Base-by-base conservation (phyloP, 345 rosid species). In the Acer campestre region DNA sequence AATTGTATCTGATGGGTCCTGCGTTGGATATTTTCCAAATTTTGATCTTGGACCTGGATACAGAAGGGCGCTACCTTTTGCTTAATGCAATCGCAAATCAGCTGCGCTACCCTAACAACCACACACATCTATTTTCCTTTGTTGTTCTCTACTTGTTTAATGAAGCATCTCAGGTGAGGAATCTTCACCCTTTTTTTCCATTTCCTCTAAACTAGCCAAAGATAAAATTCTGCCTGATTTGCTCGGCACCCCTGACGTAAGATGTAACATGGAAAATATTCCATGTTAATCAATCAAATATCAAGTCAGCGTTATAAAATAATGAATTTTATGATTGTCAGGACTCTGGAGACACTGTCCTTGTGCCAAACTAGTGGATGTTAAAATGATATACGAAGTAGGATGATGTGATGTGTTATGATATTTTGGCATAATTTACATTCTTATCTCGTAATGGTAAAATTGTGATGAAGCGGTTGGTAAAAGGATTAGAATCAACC, bases 71-170 rank as follows among this genome's bases (percentile, higher is more conserved):
- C 78, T 83, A 85, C 76, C 84, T 80, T 27, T 74, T 85, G 73
- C 79, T 85, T 7, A 83, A 85, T 79, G 88, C 84, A 31, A 71
- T 83, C n/a, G 83, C 83, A 3, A 83, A 85, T 55, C 86, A 85
- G 70, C 84, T 85, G 46, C 86, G 88, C 56, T 79, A 85, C 73
- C 86, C 88, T 7, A 85, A 75, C 66, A 85, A 79, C 74, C 88
- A 83, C 53, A 85, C 83, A 4, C 84, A 85, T 66, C 76, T 76
- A 46, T 78, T 80, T 74, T 83, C 88, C n/a, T 85, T 69, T 61
- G 79, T 79, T 42, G 65, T 85, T 49, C 86, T 85, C 16, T 70
- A 79, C 61, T 68, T 85, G 22, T 85, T 80, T 74, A 73, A 80
- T 0, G 82, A 83, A 74, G 77, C 84, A 29, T 74, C 79, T 70